A percentile compares a stretch with the other conserved stretches of the same genome.
phyloP scores from a whole-genome alignment of 768 basidiomycete species.

The Fomitopsis pulvina region DNA sequence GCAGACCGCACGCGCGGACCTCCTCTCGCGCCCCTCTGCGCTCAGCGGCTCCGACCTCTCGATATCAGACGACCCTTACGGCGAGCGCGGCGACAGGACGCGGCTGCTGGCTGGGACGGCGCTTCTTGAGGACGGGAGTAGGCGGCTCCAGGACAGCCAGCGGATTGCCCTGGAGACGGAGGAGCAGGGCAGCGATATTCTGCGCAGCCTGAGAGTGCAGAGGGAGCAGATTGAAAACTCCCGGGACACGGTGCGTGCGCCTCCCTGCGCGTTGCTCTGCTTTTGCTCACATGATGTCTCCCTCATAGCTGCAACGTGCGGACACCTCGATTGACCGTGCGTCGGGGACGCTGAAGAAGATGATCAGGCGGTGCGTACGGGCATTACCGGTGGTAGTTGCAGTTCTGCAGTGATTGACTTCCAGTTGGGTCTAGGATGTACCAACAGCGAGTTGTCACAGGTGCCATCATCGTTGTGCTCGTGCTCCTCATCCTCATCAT shows the following conservation, averaged over 20 bases:
- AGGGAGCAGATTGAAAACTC: constrained; percentile 94
- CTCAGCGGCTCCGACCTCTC: constrained; percentile 33
- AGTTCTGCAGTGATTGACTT: constrained; percentile 8
- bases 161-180: constrained; percentile 94
- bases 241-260: constrained; percentile 66
- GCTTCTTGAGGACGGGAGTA: constrained; percentile 76
- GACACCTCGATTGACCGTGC: constrained; percentile 89
- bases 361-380: constrained; percentile 92
- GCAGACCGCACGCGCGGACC: constrained; percentile 65
- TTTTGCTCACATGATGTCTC: not conserved
- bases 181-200: constrained; percentile 88
- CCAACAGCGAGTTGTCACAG: constrained; percentile 88
- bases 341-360: constrained; percentile 86
- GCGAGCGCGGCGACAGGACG: constrained; percentile 61
- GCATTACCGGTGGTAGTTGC: not conserved
- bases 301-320: constrained; percentile 69
- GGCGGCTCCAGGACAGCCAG: constrained; percentile 84
- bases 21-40: constrained; percentile 38
- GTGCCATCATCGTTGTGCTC: constrained; percentile 78
- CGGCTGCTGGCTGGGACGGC: constrained; percentile 74
- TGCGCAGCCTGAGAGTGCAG: constrained; percentile 78
- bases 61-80: constrained; percentile 78
- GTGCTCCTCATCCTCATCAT: constrained; percentile 78
- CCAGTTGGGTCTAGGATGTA: constrained; percentile 72
- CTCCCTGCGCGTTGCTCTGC: not conserved